These are phyloP conservation scores for Aureobasidium sp. DNA, from an alignment of 2,329 filamentous ascomycete genomes.

Conservation along the genomic window DNA sequence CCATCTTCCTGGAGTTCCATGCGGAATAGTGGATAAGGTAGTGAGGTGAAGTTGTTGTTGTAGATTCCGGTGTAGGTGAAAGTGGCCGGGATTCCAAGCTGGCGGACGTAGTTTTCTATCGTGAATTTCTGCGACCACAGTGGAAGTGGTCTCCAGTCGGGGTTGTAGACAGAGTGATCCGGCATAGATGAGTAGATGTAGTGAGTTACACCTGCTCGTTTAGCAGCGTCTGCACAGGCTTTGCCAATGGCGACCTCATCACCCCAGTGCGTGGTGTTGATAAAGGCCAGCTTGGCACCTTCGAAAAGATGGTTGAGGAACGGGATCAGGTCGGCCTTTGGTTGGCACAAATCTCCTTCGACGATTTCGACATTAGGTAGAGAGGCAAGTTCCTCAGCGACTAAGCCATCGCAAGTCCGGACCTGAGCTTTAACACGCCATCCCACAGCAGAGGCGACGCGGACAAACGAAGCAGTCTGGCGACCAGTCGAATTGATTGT, in stretches of 20 bases:
- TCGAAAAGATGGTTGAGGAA: slow-evolving; percentile 47
- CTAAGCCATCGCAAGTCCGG: slow-evolving; percentile 75
- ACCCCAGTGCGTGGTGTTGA: slow-evolving; percentile 96
- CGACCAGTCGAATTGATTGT: slow-evolving; percentile 94
- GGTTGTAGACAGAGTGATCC: slow-evolving; percentile 74
- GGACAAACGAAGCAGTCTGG: slow-evolving; percentile 90
- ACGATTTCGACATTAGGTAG: slow-evolving; percentile 73
- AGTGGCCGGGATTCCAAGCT: slow-evolving; percentile 74
- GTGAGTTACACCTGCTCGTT: slow-evolving; percentile 74
- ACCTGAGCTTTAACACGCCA: slow-evolving; percentile 91
- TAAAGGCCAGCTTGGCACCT: slow-evolving; percentile 82
- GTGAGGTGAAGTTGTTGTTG: slow-evolving; percentile 97
- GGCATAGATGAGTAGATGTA: slow-evolving; percentile 98
- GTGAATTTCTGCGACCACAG: slow-evolving; percentile 90
- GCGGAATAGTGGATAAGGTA: slow-evolving; percentile 88
- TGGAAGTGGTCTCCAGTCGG: slow-evolving; percentile 71
- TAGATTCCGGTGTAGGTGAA: slow-evolving; percentile 97
- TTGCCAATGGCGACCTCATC: slow-evolving; percentile 87
- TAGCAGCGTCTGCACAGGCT: slow-evolving; percentile 80
- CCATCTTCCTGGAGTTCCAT: slow-evolving; percentile 82
- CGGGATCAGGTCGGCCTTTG: slow-evolving; percentile 18
- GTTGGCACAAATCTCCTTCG: slow-evolving; percentile 53
- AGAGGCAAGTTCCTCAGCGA: slow-evolving; percentile 74
- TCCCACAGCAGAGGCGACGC: slow-evolving; percentile 86
- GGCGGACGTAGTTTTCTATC: slow-evolving; percentile 82